These are phyloP conservation scores for Discostella stelligeroides DNA, from an alignment of 108 stramenopile species.

Conservation along the genomic window DNA sequence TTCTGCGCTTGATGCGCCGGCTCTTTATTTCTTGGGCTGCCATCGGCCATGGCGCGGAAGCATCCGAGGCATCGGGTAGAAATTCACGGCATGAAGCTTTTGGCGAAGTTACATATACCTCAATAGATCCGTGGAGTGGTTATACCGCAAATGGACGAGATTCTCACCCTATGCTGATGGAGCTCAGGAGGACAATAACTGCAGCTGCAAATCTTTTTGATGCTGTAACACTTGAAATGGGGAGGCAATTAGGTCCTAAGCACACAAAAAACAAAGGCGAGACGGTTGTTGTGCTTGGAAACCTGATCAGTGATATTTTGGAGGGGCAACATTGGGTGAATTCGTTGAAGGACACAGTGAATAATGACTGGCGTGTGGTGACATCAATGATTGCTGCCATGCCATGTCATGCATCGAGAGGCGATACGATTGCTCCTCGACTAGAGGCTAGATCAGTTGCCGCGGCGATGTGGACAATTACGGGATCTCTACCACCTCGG, in stretches of 20 bases:
- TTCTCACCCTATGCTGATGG: constrained; percentile 72
- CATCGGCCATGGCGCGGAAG: constrained; percentile 79
- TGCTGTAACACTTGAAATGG: constrained; percentile 49
- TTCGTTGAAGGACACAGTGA: constrained; percentile 20
- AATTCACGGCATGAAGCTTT: constrained; percentile 76
- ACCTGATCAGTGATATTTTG: constrained; percentile 67
- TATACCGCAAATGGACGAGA: constrained; percentile 56
- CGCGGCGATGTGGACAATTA: constrained; percentile 83
- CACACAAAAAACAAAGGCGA: constrained; percentile 32
- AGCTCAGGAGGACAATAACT: constrained; percentile 70
- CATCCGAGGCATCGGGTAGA: constrained; percentile 75
- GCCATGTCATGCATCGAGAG: constrained; percentile 82
- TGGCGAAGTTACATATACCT: constrained; percentile 64
- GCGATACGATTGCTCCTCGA: constrained; percentile 70
- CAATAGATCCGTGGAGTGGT: constrained; percentile 76
- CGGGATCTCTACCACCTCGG: constrained; percentile 49
- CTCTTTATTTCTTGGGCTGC: constrained; percentile 88
- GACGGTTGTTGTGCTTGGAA: constrained; percentile 53
- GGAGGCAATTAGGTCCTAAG: constrained; percentile 48
- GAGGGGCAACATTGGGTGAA: constrained; percentile 70
- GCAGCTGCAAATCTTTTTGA: constrained; percentile 77
- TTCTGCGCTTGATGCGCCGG: constrained; percentile 76
- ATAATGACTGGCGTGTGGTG: constrained; percentile 72
- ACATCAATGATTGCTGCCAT: constrained; percentile 72
- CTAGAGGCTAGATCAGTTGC: constrained; percentile 84